phyloP scores from a whole-genome alignment of 2,329 filamentous ascomycete genomes.

The Aspergillus sp. region DNA sequence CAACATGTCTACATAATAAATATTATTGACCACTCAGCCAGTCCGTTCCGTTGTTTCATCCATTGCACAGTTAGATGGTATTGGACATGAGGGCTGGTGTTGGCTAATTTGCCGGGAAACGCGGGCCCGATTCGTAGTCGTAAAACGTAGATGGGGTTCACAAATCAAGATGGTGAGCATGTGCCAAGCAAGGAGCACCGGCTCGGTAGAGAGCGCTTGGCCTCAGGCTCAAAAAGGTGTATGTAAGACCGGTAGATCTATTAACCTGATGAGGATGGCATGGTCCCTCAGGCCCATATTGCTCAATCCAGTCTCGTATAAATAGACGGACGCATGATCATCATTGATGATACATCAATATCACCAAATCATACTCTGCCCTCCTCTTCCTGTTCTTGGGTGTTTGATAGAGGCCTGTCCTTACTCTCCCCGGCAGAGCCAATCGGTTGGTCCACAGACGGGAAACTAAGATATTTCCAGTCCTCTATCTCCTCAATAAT shows the following conservation, averaged over 20 bases:
- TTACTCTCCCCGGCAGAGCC: background rate
- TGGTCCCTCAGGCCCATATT: background rate
- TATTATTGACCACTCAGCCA: background rate
- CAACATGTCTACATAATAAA: background rate
- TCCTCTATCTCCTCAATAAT: constrained; percentile 95
- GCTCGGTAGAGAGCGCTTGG: background rate
- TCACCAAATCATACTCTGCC: background rate
- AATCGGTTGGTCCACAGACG: constrained; percentile 35
- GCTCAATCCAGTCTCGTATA: too few species aligned
- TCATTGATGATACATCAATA: background rate
- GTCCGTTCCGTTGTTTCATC: background rate
- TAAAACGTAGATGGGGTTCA: background rate
- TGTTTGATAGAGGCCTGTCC: background rate
- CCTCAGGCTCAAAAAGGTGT: background rate
- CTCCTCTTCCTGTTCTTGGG: constrained; percentile 1
- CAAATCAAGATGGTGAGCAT: background rate
- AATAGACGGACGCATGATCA: background rate
- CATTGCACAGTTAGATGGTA: background rate
- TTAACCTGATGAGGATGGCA: background rate
- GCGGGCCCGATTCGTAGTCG: background rate
- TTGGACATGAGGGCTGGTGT: background rate
- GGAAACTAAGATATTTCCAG: constrained; percentile 83
- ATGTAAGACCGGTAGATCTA: background rate
- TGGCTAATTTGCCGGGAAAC: background rate
- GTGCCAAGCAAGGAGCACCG: background rate